These are phyloP conservation scores for Fusarium sororula DNA, from an alignment of 2,329 filamentous ascomycete genomes.

Conservation along the genomic window DNA sequence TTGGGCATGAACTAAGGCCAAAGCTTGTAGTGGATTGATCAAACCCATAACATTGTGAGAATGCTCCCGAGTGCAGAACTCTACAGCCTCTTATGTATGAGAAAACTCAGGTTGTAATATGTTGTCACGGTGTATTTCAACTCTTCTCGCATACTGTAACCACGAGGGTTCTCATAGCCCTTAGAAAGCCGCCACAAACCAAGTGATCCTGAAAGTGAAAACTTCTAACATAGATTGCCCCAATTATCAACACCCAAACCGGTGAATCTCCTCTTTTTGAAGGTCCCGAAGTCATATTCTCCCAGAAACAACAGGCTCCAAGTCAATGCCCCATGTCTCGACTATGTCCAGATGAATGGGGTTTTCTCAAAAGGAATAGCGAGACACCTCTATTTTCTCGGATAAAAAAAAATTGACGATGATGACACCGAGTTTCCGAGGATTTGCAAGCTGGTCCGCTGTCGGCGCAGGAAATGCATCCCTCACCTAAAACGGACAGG, in stretches of 20 bases:
- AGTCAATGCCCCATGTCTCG: neutral
- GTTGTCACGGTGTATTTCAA: neutral
- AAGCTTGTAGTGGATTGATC: no score
- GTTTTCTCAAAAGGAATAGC: conserved; percentile 61
- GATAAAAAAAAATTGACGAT: neutral
- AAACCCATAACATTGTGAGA: neutral
- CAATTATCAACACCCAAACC: neutral
- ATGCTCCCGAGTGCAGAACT: neutral
- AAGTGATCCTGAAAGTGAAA: neutral
- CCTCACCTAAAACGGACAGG: conserved; percentile 12
- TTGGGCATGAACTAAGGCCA: neutral
- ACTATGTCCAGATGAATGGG: neutral
- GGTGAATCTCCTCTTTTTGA: neutral
- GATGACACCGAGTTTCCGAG: conserved; percentile 17
- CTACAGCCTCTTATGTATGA: neutral
- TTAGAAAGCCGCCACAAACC: neutral
- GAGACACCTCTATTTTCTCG: conserved; percentile 65
- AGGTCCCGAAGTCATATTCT: neutral
- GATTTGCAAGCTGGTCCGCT: conserved; percentile 21
- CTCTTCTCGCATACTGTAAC: neutral
- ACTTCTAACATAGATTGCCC: neutral
- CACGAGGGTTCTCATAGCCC: neutral
- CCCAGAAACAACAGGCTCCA: neutral
- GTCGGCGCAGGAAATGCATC: conserved; percentile 29
- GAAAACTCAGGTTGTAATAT: no score